A percentile compares a stretch with the other conserved stretches of the same genome.
phyloP scores from a whole-genome alignment of 2,329 filamentous ascomycete species.

The Colletotrichum theobromicola region DNA sequence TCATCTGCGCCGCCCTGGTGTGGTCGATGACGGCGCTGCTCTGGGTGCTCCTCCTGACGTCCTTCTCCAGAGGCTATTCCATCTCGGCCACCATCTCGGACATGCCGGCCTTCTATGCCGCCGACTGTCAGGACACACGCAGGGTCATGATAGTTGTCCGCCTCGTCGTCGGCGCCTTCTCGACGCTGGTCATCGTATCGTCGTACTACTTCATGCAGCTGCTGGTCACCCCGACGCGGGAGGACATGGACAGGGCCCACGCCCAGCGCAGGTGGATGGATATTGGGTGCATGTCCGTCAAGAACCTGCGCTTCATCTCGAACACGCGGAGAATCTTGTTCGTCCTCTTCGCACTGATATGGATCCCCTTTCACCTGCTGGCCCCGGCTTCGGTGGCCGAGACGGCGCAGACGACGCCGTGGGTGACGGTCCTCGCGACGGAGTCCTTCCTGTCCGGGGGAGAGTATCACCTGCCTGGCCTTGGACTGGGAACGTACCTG shows the following conservation, averaged over 20 bases:
- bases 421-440: not conserved
- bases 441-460: conserved; percentile 17
- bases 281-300: conserved; percentile 46
- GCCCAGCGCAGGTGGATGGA: conserved; percentile 41
- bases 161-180: conserved; percentile 48
- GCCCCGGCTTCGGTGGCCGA: conserved; percentile 24
- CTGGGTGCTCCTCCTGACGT: not conserved
- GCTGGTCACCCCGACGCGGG: conserved; percentile 16
- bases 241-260: conserved; percentile 47
- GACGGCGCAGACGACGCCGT: not conserved
- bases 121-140: not conserved
- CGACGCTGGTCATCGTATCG: conserved; percentile 6
- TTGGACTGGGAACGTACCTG: not conserved
- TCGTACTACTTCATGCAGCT: conserved; percentile 26
- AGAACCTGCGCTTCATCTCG: conserved; percentile 34
- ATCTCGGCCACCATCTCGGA: not conserved
- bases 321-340: conserved; percentile 23
- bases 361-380: conserved; percentile 32
- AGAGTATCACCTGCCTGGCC: conserved; percentile 6
- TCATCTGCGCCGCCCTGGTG: not conserved
- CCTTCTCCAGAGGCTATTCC: not conserved
- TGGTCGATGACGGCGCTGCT: not conserved
- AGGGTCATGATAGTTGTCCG: not conserved
- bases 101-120: not conserved
- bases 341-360: conserved; percentile 25